phyloP scores from a whole-genome alignment of 1,284 basidiomycete genomes.

The Trichosporon coremiiforme region DNA sequence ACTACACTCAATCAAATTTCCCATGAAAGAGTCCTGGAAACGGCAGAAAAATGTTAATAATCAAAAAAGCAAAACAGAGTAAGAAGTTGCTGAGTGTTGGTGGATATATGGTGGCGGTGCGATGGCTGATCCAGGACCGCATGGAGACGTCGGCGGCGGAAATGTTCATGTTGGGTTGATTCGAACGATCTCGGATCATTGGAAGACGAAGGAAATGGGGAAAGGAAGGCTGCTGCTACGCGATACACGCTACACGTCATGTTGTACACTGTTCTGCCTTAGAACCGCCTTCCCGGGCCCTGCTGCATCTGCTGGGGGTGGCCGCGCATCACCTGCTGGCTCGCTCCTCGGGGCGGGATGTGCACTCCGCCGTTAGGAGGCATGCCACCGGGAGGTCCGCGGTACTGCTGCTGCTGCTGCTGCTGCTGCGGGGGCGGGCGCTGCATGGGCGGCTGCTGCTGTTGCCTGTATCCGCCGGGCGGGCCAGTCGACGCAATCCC shows the following conservation, averaged over 20 bases:
- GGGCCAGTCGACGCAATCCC: constrained; percentile 33
- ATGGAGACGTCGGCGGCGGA: background rate
- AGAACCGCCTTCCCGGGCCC: background rate
- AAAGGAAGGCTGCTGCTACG: background rate
- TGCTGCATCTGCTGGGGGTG: constrained; percentile 19
- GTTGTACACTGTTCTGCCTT: constrained; percentile 3
- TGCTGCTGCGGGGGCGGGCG: background rate
- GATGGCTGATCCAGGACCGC: background rate
- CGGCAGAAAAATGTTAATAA: background rate
- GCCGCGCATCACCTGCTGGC: constrained; percentile 17
- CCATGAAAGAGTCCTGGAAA: constrained; percentile 11
- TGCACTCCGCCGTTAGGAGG: constrained; percentile 21
- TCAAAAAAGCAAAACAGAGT: constrained; percentile 1
- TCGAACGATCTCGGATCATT: too few relatives aligned
- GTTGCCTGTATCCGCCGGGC: constrained; percentile 38
- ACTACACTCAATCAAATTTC: constrained; percentile 16
- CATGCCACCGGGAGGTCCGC: constrained; percentile 21
- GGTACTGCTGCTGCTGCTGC: constrained; percentile 5
- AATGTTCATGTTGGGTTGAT: constrained; percentile 1
- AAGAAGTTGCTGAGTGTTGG: background rate
- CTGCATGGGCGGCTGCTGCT: constrained; percentile 8
- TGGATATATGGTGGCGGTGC: too few relatives aligned
- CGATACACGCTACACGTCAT: background rate
- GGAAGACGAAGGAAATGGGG: background rate
- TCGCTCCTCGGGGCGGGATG: constrained; percentile 17